Evolutionary conservation across 2,329 filamentous ascomycete species (phyloP).

Genomic region (Aspergillus flavus): DNA sequence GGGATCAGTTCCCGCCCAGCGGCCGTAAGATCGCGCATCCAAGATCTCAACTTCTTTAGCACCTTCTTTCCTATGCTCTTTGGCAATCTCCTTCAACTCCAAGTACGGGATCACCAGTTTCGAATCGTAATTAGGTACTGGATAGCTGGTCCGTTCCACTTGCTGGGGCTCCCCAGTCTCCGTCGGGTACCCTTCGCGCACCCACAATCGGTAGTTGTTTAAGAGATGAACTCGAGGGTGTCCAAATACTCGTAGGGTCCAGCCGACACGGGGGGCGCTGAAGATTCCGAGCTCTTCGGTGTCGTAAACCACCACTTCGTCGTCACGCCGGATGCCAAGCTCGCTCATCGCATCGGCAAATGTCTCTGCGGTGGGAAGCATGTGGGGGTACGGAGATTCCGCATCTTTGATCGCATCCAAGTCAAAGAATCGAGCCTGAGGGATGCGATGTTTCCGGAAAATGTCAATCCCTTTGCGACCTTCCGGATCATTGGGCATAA

Average conservation of each 20-base stretch:
- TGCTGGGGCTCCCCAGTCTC: conserved; percentile 66
- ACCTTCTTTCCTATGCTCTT: conserved; percentile 79
- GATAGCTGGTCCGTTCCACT: conserved; percentile 48
- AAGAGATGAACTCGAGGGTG: conserved; percentile 85
- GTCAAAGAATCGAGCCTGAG: conserved; percentile 92
- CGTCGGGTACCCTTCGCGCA: conserved; percentile 77
- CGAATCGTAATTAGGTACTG: conserved; percentile 59
- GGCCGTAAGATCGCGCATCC: conserved; percentile 77
- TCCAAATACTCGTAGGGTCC: conserved; percentile 90
- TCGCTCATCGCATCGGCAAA: conserved; percentile 89
- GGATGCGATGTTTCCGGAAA: conserved; percentile 82
- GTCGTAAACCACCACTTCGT: conserved; percentile 93
- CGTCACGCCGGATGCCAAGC: conserved; percentile 82
- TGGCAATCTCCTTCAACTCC: conserved; percentile 74
- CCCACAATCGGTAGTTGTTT: conserved; percentile 96
- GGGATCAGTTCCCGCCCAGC: conserved; percentile 80
- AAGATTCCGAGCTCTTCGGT: conserved; percentile 89
- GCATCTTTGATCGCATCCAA: conserved; percentile 89
- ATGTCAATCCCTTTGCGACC: conserved; percentile 76
- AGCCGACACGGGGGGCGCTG: conserved; percentile 87
- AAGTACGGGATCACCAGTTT: conserved; percentile 77
- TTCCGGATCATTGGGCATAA: conserved; percentile 82
- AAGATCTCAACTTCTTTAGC: conserved; percentile 82
- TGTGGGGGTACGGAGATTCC: conserved; percentile 88
- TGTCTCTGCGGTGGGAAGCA: conserved; percentile 79